These are phyloP conservation scores for Novymonas esmeraldas DNA, from an alignment of 208 protist species.

Conservation along the genomic window DNA sequence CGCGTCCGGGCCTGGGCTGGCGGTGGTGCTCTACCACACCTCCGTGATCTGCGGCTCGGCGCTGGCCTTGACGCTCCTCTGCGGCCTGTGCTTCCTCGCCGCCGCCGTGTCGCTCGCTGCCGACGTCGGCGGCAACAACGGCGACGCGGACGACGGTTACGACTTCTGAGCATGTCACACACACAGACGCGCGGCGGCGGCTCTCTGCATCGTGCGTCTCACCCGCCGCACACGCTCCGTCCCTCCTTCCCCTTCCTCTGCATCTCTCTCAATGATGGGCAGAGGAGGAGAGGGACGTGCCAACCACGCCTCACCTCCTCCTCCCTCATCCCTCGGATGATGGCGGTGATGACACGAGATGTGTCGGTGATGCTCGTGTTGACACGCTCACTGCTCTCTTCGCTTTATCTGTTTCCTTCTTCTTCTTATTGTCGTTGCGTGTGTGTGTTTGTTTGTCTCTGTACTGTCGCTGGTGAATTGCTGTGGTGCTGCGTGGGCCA, in stretches of 20 bases:
- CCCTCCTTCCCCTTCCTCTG: neutral
- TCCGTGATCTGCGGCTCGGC: slow-evolving; percentile 43
- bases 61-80: slow-evolving; percentile 48
- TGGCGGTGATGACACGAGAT: too few species aligned
- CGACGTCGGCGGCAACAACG: neutral
- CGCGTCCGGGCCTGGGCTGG: slow-evolving; percentile 56
- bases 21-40: slow-evolving; percentile 67
- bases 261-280: neutral
- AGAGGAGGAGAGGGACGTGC: too few species aligned
- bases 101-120: slow-evolving; percentile 9
- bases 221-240: neutral
- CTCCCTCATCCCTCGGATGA: too few species aligned
- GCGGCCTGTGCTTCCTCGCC: slow-evolving; percentile 34
- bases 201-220: neutral
- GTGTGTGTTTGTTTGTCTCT: neutral
- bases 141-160: slow-evolving; percentile 38
- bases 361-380: too few species aligned
- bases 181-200: neutral
- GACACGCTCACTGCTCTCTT: neutral
- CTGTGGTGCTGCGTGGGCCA: too few species aligned
- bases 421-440: neutral
- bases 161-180: slow-evolving; percentile 34
- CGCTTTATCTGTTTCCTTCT: neutral
- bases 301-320: too few species aligned
- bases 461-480: too few species aligned